These are phyloP conservation scores for Suhomyces terraborum DNA, from an alignment of 1,139 yeast genomes.

Conservation along the genomic window DNA sequence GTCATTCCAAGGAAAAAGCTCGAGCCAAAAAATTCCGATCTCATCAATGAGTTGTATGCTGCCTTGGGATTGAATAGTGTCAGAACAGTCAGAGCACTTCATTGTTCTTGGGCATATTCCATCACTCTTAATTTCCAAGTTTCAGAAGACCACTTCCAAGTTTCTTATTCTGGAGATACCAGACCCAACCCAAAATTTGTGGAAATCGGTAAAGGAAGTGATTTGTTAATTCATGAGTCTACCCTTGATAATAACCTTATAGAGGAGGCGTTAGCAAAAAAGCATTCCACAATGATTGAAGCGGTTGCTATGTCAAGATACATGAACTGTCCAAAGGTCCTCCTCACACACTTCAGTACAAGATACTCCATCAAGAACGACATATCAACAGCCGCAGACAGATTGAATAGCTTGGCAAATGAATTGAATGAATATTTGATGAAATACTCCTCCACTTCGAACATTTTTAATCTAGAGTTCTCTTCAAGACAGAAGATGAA, in stretches of 20 bases:
- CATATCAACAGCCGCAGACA: slow-evolving; percentile 30
- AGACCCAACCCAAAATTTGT: slow-evolving; percentile 71
- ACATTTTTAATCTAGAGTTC: slow-evolving; percentile 29
- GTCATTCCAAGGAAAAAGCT: slow-evolving; percentile 25
- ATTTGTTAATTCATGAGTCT: slow-evolving; percentile 87
- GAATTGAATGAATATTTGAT: slow-evolving; percentile 31
- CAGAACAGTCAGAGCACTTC: slow-evolving; percentile 73
- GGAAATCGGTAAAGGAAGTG: slow-evolving; percentile 66
- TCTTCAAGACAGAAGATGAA: slow-evolving; percentile 14
- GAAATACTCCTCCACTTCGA: slow-evolving; percentile 24
- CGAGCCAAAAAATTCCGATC: slow-evolving; percentile 19
- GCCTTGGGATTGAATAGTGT: slow-evolving; percentile 38
- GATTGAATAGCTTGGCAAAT: slow-evolving; percentile 25
- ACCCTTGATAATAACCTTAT: slow-evolving; percentile 79
- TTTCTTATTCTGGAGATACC: slow-evolving; percentile 94
- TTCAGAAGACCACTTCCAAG: slow-evolving; percentile 47
- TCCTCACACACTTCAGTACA: slow-evolving; percentile 91
- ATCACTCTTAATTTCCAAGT: slow-evolving; percentile 54
- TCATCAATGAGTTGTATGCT: slow-evolving; percentile 26
- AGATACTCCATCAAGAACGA: slow-evolving; percentile 74
- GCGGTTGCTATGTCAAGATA: slow-evolving; percentile 69
- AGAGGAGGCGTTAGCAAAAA: slow-evolving; percentile 81
- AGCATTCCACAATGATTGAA: slow-evolving; percentile 89
- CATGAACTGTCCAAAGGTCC: slow-evolving; percentile 72
- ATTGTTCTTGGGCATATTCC: slow-evolving; percentile 84